phyloP scores from a whole-genome alignment of 2,329 filamentous ascomycete species.

The Calonectria honghensis region DNA sequence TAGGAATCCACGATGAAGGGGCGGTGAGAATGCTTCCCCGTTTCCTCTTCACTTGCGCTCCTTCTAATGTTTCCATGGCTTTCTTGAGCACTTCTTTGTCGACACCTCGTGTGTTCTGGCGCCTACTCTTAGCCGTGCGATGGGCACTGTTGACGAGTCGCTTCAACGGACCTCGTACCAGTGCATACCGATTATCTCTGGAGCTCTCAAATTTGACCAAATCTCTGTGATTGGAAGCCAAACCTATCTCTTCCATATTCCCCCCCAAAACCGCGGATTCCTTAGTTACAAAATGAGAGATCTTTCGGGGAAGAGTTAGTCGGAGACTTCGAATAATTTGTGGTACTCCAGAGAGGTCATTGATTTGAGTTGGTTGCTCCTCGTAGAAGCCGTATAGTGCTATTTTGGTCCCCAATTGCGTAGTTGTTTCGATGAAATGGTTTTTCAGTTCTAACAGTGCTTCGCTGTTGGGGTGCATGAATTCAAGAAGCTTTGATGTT shows the following conservation, averaged over 20 bases:
- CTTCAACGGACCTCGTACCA: conserved; percentile 62
- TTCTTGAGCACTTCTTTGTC: conserved; percentile 58
- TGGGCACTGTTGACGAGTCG: conserved; percentile 61
- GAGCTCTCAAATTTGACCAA: conserved; percentile 65
- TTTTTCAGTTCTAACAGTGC: conserved; percentile 60
- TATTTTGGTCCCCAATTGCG: conserved; percentile 61
- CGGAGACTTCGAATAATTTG: conserved; percentile 50
- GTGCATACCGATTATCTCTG: conserved; percentile 60
- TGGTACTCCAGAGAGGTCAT: conserved; percentile 59
- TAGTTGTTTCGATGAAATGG: conserved; percentile 62
- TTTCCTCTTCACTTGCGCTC: conserved; percentile 60
- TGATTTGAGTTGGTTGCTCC: conserved; percentile 62
- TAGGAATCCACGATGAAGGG: conserved; percentile 62
- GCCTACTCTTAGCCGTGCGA: conserved; percentile 60
- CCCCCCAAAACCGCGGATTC: conserved; percentile 64
- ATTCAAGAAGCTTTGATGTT: conserved; percentile 61
- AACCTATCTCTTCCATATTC: conserved; percentile 57
- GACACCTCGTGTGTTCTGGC: conserved; percentile 61
- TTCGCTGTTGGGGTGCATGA: conserved; percentile 64
- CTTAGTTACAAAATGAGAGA: conserved; percentile 62
- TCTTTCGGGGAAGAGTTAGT: conserved; percentile 56
- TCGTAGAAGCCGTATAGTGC: conserved; percentile 64
- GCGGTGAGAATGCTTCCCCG: conserved; percentile 53
- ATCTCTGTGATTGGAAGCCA: conserved; percentile 62
- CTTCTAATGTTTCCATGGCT: conserved; percentile 59